Evolutionary conservation across 345 rosid species (phyloP), one percentile per base, ranked within the genome.

Genomic region (Aegle marmelos): DNA sequence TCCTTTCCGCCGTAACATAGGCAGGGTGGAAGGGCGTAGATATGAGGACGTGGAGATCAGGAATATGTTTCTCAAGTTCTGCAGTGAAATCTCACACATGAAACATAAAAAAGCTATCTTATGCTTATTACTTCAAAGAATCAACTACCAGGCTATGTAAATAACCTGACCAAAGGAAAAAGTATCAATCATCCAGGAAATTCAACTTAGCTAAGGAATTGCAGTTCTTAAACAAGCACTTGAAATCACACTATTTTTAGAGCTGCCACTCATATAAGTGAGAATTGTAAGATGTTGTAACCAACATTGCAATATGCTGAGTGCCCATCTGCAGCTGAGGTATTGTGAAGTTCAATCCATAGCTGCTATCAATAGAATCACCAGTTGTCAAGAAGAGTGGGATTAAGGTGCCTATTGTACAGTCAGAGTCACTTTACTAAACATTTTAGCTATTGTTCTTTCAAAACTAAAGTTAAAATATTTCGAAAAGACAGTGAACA

Each of bases 11-110:
- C 0, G 93, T 90, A 25, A 92, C 96, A 74, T 95, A 93, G 56
- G 98, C 98, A 3, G 98, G 99, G 81, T 95, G 99, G 87, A 95
- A 95, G 0, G 98, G 99, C 4, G 99, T 93, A 0, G 92, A 65
- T 79, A 95, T 95, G 73, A 95, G 92, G 76, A 92, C 94, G 69
- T 95, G 92, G 62, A 90, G 90, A 84, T 95, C 97, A 21, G 91
- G 94, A 72, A 95, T 87, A 77, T 93, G 99, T 82, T 92, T 95
- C 81, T 93, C 97, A 17, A 92, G 93, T 50, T 93, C 94, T 93
- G 92, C 66, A 41, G 80, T 27, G 67, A 19, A 59, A 53, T 53
- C 57, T 67, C 6, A 45, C 5, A 60, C 19, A 41, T 3, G 62
- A 16, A 48, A 57, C n/a, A 65, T 16, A 71, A 59, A 5, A 73